Conservation (phyloP, 495 filamentous ascomycete genomes). For the Lentithecium fluviatile region DNA sequence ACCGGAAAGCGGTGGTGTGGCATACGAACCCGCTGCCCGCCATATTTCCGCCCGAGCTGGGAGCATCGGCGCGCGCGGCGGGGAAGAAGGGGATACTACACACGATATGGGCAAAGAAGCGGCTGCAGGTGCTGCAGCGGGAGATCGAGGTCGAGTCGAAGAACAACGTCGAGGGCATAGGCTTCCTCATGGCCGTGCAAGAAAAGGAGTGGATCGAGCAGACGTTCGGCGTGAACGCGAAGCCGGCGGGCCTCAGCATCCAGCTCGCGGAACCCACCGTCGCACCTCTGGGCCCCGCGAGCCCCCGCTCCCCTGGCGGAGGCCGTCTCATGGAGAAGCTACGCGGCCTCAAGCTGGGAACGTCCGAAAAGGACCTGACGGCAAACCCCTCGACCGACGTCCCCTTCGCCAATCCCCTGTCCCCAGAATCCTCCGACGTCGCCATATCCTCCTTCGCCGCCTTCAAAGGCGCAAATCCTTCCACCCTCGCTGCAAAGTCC, state of each 20-base stretch:
- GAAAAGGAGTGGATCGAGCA: conserved; percentile 80
- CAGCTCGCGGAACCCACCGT: conserved; percentile 35
- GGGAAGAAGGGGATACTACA: conserved; percentile 79
- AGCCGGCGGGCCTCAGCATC: conserved; percentile 34
- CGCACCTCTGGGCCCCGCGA: conserved; percentile 44
- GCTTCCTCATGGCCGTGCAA: conserved; percentile 73
- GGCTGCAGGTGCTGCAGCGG: conserved; percentile 56
- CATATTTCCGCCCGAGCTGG: conserved; percentile 73
- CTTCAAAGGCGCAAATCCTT: conserved; percentile 47
- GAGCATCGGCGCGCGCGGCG: conserved; percentile 59
- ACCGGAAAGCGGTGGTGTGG: conserved; percentile 32
- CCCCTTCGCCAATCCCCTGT: conserved; percentile 50
- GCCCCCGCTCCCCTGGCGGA: conserved; percentile 54
- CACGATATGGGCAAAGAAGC: conserved; percentile 78
- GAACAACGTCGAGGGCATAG: conserved; percentile 72
- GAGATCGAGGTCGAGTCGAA: conserved; percentile 47
- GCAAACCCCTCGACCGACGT: conserved; percentile 24
- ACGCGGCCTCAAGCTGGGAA: conserved; percentile 71
- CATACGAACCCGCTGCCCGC: conserved; percentile 73
- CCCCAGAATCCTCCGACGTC: conserved; percentile 62
- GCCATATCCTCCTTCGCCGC: conserved; percentile 64
- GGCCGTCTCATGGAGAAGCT: conserved; percentile 73
- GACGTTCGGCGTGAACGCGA: conserved; percentile 64
- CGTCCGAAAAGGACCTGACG: conserved; percentile 59
- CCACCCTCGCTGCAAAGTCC: conserved; percentile 37